phyloP scores from a whole-genome alignment of 805 yeast species.

The Isabelozyma gotoi region DNA sequence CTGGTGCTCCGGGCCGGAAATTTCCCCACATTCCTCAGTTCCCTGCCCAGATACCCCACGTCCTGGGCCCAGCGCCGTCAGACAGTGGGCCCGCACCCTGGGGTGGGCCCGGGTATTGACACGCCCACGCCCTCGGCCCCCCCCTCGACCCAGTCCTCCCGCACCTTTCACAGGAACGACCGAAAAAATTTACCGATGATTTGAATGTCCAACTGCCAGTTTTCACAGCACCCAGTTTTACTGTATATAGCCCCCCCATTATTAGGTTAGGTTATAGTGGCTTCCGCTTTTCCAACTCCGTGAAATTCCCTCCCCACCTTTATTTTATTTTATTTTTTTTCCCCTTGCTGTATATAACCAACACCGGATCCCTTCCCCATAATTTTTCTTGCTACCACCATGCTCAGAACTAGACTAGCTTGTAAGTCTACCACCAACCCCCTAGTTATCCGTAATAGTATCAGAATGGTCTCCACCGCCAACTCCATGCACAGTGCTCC shows the following conservation, averaged over 20 bases:
- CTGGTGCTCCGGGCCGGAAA: too few species aligned
- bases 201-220: background rate
- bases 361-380: too few species aligned
- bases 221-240: background rate
- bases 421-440: background rate
- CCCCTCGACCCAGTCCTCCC: too few species aligned
- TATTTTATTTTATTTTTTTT: too few species aligned
- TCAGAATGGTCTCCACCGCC: constrained; percentile 1
- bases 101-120: too few species aligned
- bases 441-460: background rate
- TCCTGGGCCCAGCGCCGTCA: too few species aligned
- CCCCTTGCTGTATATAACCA: background rate
- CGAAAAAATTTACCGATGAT: background rate
- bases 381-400: background rate
- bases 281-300: too few species aligned
- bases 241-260: background rate
- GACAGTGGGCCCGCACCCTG: too few species aligned
- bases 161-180: background rate
- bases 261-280: background rate
- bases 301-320: background rate
- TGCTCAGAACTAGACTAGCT: background rate
- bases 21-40: too few species aligned
- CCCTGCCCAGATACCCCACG: too few species aligned
- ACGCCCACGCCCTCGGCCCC: too few species aligned
- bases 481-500: constrained; percentile 2